Evolutionary conservation across 2,329 filamentous ascomycete genomes (phyloP).

Genomic region (Paraphaeosphaeria sporulosa): DNA sequence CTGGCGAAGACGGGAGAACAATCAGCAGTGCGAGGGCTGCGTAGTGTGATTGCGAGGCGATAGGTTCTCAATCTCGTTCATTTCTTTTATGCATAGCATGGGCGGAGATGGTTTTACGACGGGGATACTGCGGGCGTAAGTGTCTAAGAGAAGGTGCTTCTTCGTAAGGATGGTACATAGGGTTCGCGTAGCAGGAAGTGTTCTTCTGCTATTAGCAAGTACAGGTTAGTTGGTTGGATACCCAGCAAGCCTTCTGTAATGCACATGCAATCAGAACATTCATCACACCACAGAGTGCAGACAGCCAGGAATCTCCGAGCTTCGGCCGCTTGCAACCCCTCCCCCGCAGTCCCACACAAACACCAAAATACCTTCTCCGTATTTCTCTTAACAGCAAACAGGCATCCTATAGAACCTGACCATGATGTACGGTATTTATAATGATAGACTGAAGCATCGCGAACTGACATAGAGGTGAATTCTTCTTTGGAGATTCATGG

Average conservation of each 20-base stretch:
- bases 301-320: background rate
- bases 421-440: background rate
- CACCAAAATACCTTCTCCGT: background rate
- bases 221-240: no score
- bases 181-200: background rate
- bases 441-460: background rate
- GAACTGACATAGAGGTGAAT: no score
- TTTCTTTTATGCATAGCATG: slow-evolving; percentile 11
- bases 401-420: background rate
- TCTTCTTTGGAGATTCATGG: no score
- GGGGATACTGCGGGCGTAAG: background rate
- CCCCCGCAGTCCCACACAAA: background rate
- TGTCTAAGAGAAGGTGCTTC: background rate
- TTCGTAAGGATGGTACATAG: background rate
- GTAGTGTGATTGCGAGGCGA: background rate
- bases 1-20: slow-evolving; percentile 7
- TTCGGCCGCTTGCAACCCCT: background rate
- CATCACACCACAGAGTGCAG: no score
- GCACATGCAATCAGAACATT: no score
- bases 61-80: background rate
- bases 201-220: background rate
- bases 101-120: background rate
- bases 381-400: background rate
- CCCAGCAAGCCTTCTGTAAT: no score
- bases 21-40: slow-evolving; percentile 13